Base-by-base conservation (phyloP, 305 asterid species). In the Rubia tinctorum region DNA sequence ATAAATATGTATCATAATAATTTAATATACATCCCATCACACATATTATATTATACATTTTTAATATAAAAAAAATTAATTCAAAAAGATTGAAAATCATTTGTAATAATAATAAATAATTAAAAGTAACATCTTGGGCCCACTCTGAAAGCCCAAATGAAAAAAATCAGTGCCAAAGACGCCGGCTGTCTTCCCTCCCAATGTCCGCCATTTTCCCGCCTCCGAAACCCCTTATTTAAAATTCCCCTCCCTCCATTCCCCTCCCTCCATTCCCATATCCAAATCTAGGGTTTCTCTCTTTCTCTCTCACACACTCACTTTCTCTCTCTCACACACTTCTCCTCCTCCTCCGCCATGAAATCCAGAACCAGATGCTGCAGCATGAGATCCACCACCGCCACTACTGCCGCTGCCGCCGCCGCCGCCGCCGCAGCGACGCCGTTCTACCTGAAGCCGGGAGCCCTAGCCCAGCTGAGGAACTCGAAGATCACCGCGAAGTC, bases 401-500 rank as follows among this genome's bases (percentile, higher is more conserved):
- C 59, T 7, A 1, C 58, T 7, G 1, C 56, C 17, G 14, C 55
- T 2, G 15, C 56, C 51, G 14, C 45, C 68, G 25, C 15, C 15
- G 15, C 56, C 51, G 14, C 45, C 68, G 25, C 15, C 15, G 44
- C 45, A 4, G 20, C 49, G 49, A 5, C 70, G 23, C 10, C 74
- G 8, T 11, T 47, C 30, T 75, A 25, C n/a, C 80, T 91, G 59
- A 89, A 89, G 83, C 97, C 96, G 3, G 96, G 97, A 61, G 95
- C 91, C 1, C 82, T 91, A 13, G 94, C 97, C 6, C 89, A 88
- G 65, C 75, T 91, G 80, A 69, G 92, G 64, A 82, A 86, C 82
- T 88, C 92, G 37, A 91, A 84, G 62, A 88, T 88, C 75, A 83
- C 85, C 0, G 94, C 91, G 10, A 89, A 86, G 85, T 88, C 90